Conservation (phyloP, 192 early-diverging fungal genomes). For the Geosiphon pyriformis region DNA sequence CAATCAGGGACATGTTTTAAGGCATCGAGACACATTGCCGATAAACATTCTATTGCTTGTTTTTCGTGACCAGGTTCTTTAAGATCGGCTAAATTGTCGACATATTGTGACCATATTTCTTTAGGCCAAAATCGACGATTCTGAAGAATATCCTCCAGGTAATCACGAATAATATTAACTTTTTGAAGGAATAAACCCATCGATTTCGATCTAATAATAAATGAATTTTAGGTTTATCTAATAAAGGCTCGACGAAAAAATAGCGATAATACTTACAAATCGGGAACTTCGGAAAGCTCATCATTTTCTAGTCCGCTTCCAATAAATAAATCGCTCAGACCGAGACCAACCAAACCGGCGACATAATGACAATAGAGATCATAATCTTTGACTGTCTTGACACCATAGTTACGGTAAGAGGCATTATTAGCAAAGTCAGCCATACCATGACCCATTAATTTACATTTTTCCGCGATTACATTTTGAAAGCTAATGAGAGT, state of each 20-base stretch:
- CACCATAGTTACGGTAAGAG: slow-evolving; percentile 39
- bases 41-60: slow-evolving; percentile 72
- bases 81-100: slow-evolving; percentile 63
- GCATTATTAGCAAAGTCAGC: slow-evolving; percentile 68
- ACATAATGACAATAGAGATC: slow-evolving; percentile 98
- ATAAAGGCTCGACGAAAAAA: background rate
- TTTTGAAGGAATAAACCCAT: slow-evolving; percentile 99
- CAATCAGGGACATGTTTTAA: slow-evolving; percentile 80
- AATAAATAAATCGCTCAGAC: slow-evolving; percentile 86
- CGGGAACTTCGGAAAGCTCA: background rate
- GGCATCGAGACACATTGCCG: slow-evolving; percentile 83
- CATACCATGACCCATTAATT: slow-evolving; percentile 94
- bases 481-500: slow-evolving; percentile 61
- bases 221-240: slow-evolving; percentile 20
- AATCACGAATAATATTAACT: slow-evolving; percentile 96
- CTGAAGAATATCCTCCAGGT: slow-evolving; percentile 82
- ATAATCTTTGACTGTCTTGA: slow-evolving; percentile 79
- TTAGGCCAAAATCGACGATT: slow-evolving; percentile 95
- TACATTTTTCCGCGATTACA: slow-evolving; percentile 87
- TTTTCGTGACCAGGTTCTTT: slow-evolving; percentile 60
- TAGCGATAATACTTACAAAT: slow-evolving; percentile 4
- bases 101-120: slow-evolving; percentile 87
- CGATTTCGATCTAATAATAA: slow-evolving; percentile 56
- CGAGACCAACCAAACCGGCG: slow-evolving; percentile 91
- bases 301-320: slow-evolving; percentile 74